phyloP scores from a whole-genome alignment of 805 yeast species.

The Ogataea pignaliae region DNA sequence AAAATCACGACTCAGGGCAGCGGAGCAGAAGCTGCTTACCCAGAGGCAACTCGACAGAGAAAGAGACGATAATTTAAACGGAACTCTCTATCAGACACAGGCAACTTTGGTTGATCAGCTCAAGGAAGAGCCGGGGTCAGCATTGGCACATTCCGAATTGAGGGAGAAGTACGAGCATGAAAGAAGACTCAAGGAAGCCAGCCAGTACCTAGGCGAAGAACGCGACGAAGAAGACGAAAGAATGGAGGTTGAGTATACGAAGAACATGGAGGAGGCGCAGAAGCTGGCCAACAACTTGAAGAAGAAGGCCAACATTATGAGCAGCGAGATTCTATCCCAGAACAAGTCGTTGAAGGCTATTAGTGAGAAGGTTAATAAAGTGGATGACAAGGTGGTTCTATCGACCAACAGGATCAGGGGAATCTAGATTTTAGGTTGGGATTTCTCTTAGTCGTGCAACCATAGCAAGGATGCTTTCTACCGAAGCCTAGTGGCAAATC shows the following conservation, averaged over 20 bases:
- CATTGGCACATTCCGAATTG: constrained; percentile 23
- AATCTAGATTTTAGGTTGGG: constrained; percentile 11
- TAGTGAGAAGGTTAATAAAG: constrained; percentile 77
- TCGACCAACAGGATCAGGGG: constrained; percentile 31
- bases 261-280: constrained; percentile 75
- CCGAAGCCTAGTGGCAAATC: no score
- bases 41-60: constrained; percentile 34
- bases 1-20: constrained; percentile 65
- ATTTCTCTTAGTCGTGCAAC: no score
- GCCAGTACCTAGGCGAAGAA: constrained; percentile 75
- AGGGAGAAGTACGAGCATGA: constrained; percentile 47
- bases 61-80: constrained; percentile 24
- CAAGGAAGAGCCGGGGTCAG: constrained; percentile 27
- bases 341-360: constrained; percentile 67
- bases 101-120: constrained; percentile 41
- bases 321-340: constrained; percentile 76
- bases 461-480: no score
- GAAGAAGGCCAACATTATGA: constrained; percentile 65
- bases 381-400: constrained; percentile 66
- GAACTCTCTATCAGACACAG: constrained; percentile 24
- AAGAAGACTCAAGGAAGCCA: constrained; percentile 51
- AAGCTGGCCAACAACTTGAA: constrained; percentile 66
- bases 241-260: constrained; percentile 81
- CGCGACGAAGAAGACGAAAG: constrained; percentile 87
- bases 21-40: constrained; percentile 63